Conservation (phyloP, 1,139 yeast genomes). For the Diutina rugosa region DNA sequence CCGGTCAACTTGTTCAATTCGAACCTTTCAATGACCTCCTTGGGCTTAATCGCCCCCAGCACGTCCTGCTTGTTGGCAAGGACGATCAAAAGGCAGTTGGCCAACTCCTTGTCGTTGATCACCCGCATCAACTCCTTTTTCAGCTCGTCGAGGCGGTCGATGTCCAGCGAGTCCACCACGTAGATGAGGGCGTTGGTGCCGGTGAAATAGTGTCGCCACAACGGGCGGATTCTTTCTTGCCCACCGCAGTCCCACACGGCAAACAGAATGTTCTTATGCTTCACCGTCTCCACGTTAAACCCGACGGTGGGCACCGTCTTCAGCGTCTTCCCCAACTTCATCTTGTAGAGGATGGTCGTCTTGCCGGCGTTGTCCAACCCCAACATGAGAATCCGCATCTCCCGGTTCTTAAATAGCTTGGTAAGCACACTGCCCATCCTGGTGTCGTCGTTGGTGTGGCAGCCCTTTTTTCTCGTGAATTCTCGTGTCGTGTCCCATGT, state of each 20-base stretch:
- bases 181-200: conserved; percentile 91
- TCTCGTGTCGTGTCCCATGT: neutral
- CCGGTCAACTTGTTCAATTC: conserved; percentile 40
- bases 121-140: conserved; percentile 69
- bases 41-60: conserved; percentile 48
- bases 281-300: conserved; percentile 85
- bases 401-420: conserved; percentile 27
- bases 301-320: conserved; percentile 92
- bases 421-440: conserved; percentile 9
- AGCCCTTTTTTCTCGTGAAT: neutral
- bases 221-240: conserved; percentile 78
- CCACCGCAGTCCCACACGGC: conserved; percentile 98
- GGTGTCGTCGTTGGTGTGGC: neutral
- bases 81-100: conserved; percentile 64
- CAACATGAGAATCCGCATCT: conserved; percentile 70
- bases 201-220: conserved; percentile 92
- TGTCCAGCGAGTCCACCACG: conserved; percentile 77
- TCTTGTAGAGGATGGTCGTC: conserved; percentile 64
- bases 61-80: conserved; percentile 89
- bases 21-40: conserved; percentile 48
- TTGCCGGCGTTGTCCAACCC: conserved; percentile 92
- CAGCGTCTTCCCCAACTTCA: conserved; percentile 62
- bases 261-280: conserved; percentile 75
- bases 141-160: conserved; percentile 61
- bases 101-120: conserved; percentile 68